Conservation (phyloP, 225 moss, liverwort and hornwort species). For the Ulota crispa region DNA sequence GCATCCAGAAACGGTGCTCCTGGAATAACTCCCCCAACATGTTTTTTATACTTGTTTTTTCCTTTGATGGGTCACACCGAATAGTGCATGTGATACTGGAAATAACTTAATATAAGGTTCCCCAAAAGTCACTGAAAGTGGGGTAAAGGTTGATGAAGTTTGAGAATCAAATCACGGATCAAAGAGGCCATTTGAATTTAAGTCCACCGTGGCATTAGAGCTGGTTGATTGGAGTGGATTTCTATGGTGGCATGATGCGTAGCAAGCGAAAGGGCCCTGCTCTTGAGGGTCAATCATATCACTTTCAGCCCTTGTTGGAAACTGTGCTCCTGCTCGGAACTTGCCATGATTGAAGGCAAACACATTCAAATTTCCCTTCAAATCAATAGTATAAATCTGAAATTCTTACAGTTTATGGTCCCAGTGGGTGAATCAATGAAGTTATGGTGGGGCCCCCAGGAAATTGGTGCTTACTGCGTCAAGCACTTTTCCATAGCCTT, state of each 20-base stretch:
- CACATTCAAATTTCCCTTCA: no score
- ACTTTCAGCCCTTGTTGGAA: constrained; percentile 17
- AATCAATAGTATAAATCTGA: no score
- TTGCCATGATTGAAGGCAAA: constrained; percentile 37
- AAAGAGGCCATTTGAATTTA: constrained; percentile 14
- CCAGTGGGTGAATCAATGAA: not conserved
- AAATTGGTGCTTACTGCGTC: not conserved
- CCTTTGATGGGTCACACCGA: not conserved
- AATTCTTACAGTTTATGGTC: no score
- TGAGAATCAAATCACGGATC: constrained; percentile 10
- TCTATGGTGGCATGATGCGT: constrained; percentile 20
- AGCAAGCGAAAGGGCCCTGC: not conserved
- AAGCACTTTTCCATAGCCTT: not conserved
- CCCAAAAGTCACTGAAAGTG: not conserved
- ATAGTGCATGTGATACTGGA: not conserved
- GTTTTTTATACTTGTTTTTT: no score
- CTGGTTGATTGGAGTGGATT: constrained; percentile 6
- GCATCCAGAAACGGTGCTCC: not conserved
- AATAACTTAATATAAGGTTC: not conserved
- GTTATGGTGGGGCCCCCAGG: not conserved
- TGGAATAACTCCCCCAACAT: no score
- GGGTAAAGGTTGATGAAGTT: not conserved
- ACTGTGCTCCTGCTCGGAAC: constrained; percentile 25
- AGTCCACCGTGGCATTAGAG: not conserved
- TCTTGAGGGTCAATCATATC: constrained; percentile 37